Evolutionary conservation across 2,329 filamentous ascomycete species (phyloP).

Genomic region (Xylaria sp.): DNA sequence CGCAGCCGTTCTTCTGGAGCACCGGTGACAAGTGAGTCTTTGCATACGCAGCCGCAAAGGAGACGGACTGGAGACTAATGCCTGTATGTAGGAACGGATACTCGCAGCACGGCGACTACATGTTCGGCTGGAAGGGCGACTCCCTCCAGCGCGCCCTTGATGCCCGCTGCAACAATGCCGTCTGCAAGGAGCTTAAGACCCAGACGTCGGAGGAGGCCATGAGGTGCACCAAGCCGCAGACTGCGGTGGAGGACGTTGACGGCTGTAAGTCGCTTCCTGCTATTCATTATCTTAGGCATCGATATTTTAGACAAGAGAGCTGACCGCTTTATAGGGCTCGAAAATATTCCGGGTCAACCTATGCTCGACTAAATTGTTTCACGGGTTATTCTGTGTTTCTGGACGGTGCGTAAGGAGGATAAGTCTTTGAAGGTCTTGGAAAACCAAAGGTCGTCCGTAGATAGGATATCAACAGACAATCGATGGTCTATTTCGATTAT

Average conservation of each 20-base stretch:
- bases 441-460: not conserved
- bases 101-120: slow-evolving; percentile 42
- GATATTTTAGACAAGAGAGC: not conserved
- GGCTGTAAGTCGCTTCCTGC: slow-evolving; percentile 28
- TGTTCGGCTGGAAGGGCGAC: slow-evolving; percentile 47
- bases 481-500: not conserved
- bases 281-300: not conserved
- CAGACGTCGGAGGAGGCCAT: slow-evolving; percentile 34
- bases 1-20: slow-evolving; percentile 35
- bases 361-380: not conserved
- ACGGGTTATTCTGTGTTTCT: not conserved
- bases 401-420: not conserved
- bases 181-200: slow-evolving; percentile 32
- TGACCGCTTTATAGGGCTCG: slow-evolving; percentile 17
- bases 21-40: slow-evolving; percentile 31
- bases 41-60: not conserved
- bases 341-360: slow-evolving; percentile 14
- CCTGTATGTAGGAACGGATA: slow-evolving; percentile 24
- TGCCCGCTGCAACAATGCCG: slow-evolving; percentile 40
- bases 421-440: not conserved
- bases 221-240: slow-evolving; percentile 30
- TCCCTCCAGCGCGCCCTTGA: slow-evolving; percentile 44
- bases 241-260: slow-evolving; percentile 32
- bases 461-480: not conserved
- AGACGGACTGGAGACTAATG: not conserved